A percentile compares a stretch with the other conserved stretches of the same genome.
These are phyloP conservation scores for Lasiodiplodia citricola DNA, from an alignment of 2,329 filamentous ascomycete genomes.

Conservation along the genomic window DNA sequence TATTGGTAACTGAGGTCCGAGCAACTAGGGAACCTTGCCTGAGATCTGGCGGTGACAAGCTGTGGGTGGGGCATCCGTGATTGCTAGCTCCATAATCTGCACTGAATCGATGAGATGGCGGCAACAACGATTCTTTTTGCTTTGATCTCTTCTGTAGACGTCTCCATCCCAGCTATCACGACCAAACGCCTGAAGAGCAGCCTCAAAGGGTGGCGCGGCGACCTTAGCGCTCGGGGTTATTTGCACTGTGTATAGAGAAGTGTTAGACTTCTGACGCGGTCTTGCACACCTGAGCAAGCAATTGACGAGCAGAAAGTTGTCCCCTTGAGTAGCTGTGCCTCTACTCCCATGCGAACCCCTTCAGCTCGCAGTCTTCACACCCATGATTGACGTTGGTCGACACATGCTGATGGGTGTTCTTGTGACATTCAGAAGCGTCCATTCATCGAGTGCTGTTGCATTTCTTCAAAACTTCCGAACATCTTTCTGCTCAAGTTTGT, in stretches of 20 bases:
- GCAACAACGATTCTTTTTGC: neutral
- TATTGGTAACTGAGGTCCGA: neutral
- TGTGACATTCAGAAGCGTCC: neutral
- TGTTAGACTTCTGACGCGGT: neutral
- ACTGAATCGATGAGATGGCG: neutral
- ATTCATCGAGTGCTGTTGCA: neutral
- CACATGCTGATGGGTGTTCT: neutral
- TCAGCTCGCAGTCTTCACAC: neutral
- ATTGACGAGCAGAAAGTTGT: neutral
- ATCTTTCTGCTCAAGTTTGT: neutral
- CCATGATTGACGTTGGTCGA: neutral
- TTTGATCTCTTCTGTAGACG: neutral
- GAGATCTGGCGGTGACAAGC: neutral
- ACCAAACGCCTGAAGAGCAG: neutral
- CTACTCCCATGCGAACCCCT: neutral
- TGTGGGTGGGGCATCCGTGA: neutral
- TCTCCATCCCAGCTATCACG: neutral
- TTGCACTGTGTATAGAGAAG: neutral
- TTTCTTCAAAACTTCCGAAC: neutral
- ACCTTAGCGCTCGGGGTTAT: neutral
- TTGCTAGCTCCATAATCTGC: neutral
- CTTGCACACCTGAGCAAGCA: neutral
- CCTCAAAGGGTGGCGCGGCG: too few relatives aligned
- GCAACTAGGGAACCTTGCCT: neutral
- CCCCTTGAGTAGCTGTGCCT: neutral